These are phyloP conservation scores for Strobilomyces echinocephalus DNA, from an alignment of 768 basidiomycete genomes.

Conservation along the genomic window DNA sequence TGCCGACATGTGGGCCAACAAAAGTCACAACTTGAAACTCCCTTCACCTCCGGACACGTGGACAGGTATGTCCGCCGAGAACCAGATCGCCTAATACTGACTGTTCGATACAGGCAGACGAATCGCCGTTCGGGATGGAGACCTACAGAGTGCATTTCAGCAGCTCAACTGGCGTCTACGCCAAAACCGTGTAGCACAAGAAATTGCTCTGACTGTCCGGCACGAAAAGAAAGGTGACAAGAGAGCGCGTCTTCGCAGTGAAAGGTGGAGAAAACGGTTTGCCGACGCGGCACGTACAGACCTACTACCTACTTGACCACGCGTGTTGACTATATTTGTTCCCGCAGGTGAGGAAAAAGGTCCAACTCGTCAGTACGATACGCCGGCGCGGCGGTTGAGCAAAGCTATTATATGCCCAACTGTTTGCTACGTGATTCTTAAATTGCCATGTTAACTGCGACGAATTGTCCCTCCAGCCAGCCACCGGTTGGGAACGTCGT, in stretches of 20 bases:
- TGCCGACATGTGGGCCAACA: constrained; percentile 36
- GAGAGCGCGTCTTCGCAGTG: constrained; percentile 65
- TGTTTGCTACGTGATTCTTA: constrained; percentile 8
- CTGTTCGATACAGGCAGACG: constrained; percentile 50
- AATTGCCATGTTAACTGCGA: constrained; percentile 5
- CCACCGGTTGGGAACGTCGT: constrained; percentile 4
- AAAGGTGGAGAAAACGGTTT: constrained; percentile 77
- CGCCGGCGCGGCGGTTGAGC: constrained; percentile 64
- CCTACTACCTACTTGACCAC: constrained; percentile 6
- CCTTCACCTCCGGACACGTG: constrained; percentile 47
- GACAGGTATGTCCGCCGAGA: constrained; percentile 35
- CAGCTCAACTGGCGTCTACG: constrained; percentile 47
- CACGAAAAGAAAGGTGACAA: constrained; percentile 85
- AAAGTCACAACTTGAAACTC: constrained; percentile 18
- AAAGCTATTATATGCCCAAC: not conserved
- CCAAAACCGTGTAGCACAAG: constrained; percentile 51
- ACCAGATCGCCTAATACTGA: constrained; percentile 3
- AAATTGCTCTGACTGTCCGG: constrained; percentile 47
- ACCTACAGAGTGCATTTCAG: constrained; percentile 44
- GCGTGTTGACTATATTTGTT: constrained; percentile 12
- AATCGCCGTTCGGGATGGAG: constrained; percentile 41
- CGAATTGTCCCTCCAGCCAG: not conserved
- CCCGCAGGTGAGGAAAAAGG: constrained; percentile 76
- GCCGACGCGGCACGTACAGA: constrained; percentile 61
- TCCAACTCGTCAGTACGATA: constrained; percentile 74